Base-by-base conservation (phyloP, 495 filamentous ascomycete species). In the Penicillium lagena region DNA sequence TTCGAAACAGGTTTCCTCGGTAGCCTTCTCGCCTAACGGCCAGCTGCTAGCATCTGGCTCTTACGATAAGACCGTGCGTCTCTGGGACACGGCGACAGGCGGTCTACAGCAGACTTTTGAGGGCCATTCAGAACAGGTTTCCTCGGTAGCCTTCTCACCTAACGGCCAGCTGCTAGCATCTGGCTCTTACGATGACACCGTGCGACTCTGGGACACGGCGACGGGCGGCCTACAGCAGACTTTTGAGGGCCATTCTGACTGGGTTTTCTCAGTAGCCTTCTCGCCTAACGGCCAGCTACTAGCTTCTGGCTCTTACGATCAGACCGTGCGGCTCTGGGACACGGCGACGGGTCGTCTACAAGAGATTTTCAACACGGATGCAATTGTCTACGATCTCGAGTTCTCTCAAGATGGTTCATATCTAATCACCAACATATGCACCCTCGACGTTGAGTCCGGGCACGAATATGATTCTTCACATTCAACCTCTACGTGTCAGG, bases 271-370 rank as follows among this genome's bases (percentile, higher is more conserved):
- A 3, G 40, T 66, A 4, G 50, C 38, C 9, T 65, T 63, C 54
- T 52, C 52, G 34, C 41, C 44, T 12, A 35, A 60, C 39, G 41
- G 52, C 29, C 38, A 55, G 37, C 32, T 54, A 7, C 32, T 56
- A 29, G 52, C 44, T 6, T 56, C 48, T 10, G 52, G 27, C 5
- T 64, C 51, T 28, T 4, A 14, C 15, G 57, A 68, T 37, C 45
- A 49, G 4, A 68, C 60, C 33, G 45, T 62, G 11, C 54, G 62
- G n/a, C n/a, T n/a, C n/a, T 68, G 63, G 66, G 51, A 68, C 53
- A 17, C 44, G 10, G 44, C 42, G 12, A 64, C 50, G 4, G 62
- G 60, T 12, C 15, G 15, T 10, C n/a, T 46, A 13, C 45, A 46
- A 4, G 1, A 17, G 17, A 17, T 17, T 17, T 4, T 17, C 1